phyloP scores from a whole-genome alignment of 371 early-diverging fungal species.

The Mortierella sp. region DNA sequence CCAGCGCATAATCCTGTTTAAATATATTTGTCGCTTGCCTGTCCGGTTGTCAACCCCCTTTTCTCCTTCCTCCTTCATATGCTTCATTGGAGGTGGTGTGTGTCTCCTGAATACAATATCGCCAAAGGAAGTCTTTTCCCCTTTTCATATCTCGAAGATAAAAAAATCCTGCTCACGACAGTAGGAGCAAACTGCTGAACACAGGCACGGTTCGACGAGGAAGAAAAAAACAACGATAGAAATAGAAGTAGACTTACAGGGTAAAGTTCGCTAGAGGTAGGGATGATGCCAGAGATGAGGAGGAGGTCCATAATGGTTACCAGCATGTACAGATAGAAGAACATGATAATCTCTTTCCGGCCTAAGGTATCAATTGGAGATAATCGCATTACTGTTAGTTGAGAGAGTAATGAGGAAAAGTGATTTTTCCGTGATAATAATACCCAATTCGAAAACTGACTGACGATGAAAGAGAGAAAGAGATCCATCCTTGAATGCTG shows the following conservation, averaged over 20 bases:
- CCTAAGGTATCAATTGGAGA: constrained; percentile 63
- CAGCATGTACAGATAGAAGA: constrained; percentile 95
- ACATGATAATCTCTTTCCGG: constrained; percentile 97
- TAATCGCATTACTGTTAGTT: neutral
- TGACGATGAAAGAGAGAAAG: neutral
- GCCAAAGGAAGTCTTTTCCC: neutral
- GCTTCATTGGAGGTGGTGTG: neutral
- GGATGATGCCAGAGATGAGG: constrained; percentile 90
- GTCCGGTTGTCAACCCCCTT: no score
- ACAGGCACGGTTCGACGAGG: neutral
- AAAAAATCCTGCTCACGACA: neutral
- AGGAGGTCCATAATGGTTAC: constrained; percentile 91
- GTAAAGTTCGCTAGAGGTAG: constrained; percentile 82
- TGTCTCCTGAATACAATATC: constrained; percentile 3
- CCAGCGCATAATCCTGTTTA: no score
- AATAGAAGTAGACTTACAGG: constrained; percentile 71
- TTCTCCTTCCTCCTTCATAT: no score
- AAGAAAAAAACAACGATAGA: neutral
- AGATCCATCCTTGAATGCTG: neutral
- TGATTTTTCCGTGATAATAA: neutral
- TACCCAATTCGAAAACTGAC: neutral
- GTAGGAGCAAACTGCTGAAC: no score
- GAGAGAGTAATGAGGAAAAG: neutral
- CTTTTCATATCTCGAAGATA: neutral
- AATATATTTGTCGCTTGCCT: no score